Base-by-base conservation (phyloP, 257 asterid species). In the Petunia axillaris region DNA sequence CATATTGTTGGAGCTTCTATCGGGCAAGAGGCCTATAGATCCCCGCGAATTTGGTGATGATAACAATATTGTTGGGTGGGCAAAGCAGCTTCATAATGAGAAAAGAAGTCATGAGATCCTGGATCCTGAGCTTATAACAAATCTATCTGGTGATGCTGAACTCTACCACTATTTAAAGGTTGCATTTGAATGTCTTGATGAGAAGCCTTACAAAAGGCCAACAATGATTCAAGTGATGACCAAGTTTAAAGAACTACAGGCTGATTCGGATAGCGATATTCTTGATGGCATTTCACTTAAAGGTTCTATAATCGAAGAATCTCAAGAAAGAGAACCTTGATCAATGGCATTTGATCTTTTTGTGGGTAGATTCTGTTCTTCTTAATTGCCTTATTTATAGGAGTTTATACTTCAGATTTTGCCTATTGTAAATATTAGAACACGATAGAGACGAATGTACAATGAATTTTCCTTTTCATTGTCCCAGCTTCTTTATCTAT, bases 161-260 rank as follows among this genome's bases (percentile, higher is more conserved):
- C 83, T 95, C 4, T 88, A 87, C 82, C 98, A 91, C 76, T 95
- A 93, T 67, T 79, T 95, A 58, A 89, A 81, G 73, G 90, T 95
- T 8, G 99, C 98, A 0, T 93, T 95, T 3, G 94, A 91, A 25
- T 95, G 99, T 84, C 89, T 95, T 2, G 99, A 95, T 0, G 99
- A 95, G 64, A 93, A 93, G 87, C 87, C 98, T 3, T 89, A 85
- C 48, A 86, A 89, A 9, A 78, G 99, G 85, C 99, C 99, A 4
- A 95, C 99, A 13, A 95, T 95, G 95, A 95, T 95, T 39, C 98
- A 95, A 80, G 99, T 95, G 76, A 95, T 95, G 98, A 92, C 99
- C 10, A 93, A 86, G 97, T 92, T 93, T 76, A 93, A 89, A 86
- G 99, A 93, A 79, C 85, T 92, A 79, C 94, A 90, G 81, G 77